A percentile compares a stretch with the other conserved stretches of the same genome.
phyloP scores from a whole-genome alignment of 192 early-diverging fungal genomes.

The Coemansia sp. region DNA sequence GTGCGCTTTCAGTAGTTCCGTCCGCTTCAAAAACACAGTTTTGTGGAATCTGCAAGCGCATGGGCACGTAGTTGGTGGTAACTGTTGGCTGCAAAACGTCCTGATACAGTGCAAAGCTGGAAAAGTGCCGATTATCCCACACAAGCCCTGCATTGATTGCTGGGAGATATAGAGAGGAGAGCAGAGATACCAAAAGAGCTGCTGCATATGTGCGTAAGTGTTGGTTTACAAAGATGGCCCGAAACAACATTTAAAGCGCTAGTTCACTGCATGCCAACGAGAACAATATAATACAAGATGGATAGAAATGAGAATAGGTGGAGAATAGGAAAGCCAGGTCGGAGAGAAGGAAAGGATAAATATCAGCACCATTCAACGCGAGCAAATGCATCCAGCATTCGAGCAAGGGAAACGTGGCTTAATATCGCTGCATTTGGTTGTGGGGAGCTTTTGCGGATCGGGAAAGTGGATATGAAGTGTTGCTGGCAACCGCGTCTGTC shows the following conservation, averaged over 20 bases:
- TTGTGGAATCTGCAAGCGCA: slow-evolving; percentile 8
- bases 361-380: neutral
- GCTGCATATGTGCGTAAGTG: neutral
- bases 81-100: neutral
- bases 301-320: neutral
- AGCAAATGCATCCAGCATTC: neutral
- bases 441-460: neutral
- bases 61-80: slow-evolving; percentile 1
- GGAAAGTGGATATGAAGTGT: neutral
- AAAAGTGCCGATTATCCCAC: slow-evolving; percentile 5
- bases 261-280: neutral
- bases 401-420: neutral
- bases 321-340: neutral
- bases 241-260: slow-evolving; percentile 3
- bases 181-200: neutral
- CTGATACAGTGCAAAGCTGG: slow-evolving; percentile 13
- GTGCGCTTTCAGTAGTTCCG: neutral
- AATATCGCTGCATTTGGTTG: neutral
- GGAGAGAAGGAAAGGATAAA: neutral
- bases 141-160: slow-evolving; percentile 8
- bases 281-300: neutral
- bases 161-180: neutral
- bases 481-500: too few species aligned
- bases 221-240: neutral
- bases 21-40: slow-evolving; percentile 9